Evolutionary conservation across 2,329 filamentous ascomycete genomes (phyloP).

Genomic region (Cercospora beticola): DNA sequence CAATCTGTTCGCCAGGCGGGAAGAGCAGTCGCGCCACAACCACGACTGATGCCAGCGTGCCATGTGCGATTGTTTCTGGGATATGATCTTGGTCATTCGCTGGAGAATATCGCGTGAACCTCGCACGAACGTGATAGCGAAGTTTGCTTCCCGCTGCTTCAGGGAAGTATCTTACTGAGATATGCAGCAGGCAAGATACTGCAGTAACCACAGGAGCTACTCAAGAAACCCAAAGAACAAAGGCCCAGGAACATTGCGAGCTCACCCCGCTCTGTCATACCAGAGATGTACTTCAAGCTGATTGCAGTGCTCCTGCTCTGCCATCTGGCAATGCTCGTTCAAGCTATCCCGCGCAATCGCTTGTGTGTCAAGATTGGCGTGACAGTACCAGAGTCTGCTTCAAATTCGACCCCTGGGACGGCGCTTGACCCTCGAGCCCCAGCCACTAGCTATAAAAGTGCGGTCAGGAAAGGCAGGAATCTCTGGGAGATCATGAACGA

Average conservation of each 20-base stretch:
- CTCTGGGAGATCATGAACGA: slow-evolving; percentile 1
- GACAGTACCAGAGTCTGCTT: not conserved
- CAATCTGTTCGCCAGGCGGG: not conserved
- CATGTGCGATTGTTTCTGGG: not conserved
- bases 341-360: not conserved
- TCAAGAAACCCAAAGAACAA: not conserved
- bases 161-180: not conserved
- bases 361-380: not conserved
- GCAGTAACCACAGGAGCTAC: not conserved
- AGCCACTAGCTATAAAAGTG: slow-evolving; percentile 7
- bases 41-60: not conserved
- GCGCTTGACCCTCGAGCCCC: slow-evolving; percentile 2
- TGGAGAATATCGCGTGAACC: not conserved
- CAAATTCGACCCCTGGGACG: not conserved
- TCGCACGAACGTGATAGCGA: not conserved
- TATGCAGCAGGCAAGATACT: not conserved
- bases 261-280: slow-evolving; percentile 2
- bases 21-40: not conserved
- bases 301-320: not conserved
- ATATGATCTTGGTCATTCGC: not conserved
- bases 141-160: not conserved
- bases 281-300: not conserved
- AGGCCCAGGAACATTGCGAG: not conserved
- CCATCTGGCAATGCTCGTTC: not conserved
- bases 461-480: slow-evolving; percentile 4